Percentiles rank a stretch among this genome's conserved stretches.
Conservation (phyloP, 2,329 filamentous ascomycete genomes). For the Kalmusia sp. region DNA sequence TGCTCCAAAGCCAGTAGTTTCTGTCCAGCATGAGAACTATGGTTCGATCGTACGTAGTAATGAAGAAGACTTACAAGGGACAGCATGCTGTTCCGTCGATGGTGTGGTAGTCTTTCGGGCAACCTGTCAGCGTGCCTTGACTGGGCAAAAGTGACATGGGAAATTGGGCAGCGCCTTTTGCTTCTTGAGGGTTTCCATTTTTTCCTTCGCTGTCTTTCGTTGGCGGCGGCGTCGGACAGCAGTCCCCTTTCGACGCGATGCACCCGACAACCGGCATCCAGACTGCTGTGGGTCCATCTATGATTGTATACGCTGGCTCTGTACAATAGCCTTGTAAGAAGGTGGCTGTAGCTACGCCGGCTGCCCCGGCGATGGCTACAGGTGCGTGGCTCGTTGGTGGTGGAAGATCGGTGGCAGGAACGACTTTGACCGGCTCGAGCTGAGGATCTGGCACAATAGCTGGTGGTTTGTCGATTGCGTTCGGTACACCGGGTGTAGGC, state of each 20-base stretch:
- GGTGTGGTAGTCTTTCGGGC: slow-evolving; percentile 27
- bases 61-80: slow-evolving; percentile 21
- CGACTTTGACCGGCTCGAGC: slow-evolving; percentile 16
- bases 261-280: slow-evolving; percentile 28
- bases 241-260: slow-evolving; percentile 23
- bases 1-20: slow-evolving; percentile 27
- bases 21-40: slow-evolving; percentile 8
- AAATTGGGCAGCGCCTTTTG: slow-evolving; percentile 9
- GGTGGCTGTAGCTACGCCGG: slow-evolving; percentile 9
- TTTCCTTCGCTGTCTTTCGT: slow-evolving; percentile 1
- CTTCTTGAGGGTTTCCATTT: neutral
- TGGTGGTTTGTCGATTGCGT: slow-evolving; percentile 14
- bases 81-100: slow-evolving; percentile 25
- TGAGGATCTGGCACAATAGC: slow-evolving; percentile 13
- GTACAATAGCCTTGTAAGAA: slow-evolving; percentile 24
- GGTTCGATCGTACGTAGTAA: too few relatives aligned
- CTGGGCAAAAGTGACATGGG: slow-evolving; percentile 15
- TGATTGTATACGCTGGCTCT: slow-evolving; percentile 25
- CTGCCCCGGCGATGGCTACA: slow-evolving; percentile 3
- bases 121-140: slow-evolving; percentile 17
- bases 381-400: slow-evolving; percentile 10
- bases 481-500: slow-evolving; percentile 1
- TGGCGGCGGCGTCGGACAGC: slow-evolving; percentile 20
- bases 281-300: slow-evolving; percentile 24
- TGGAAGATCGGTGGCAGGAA: slow-evolving; percentile 10